Conservation (phyloP, 2,329 filamentous ascomycete genomes). For the Cadophora sp. region DNA sequence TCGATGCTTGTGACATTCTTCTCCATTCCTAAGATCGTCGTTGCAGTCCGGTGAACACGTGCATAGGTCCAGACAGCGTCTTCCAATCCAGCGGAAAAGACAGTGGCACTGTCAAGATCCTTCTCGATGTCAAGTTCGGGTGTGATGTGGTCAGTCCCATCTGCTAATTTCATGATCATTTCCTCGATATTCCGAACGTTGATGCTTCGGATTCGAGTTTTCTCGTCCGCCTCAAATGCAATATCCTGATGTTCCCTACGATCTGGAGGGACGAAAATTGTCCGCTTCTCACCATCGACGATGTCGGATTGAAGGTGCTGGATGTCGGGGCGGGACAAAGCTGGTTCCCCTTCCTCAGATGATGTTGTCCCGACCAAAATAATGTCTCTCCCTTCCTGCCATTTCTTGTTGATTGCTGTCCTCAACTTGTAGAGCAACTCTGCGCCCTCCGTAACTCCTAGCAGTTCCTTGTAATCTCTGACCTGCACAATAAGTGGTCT, state of each 20-base stretch:
- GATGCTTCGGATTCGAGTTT: conserved; percentile 56
- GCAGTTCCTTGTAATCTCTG: conserved; percentile 81
- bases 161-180: conserved; percentile 55
- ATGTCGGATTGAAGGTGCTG: conserved; percentile 50
- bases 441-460: conserved; percentile 70
- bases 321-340: conserved; percentile 50
- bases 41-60: conserved; percentile 65
- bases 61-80: conserved; percentile 64
- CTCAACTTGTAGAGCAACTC: conserved; percentile 74
- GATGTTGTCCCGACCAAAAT: conserved; percentile 82
- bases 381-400: conserved; percentile 73
- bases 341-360: conserved; percentile 54
- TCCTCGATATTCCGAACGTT: conserved; percentile 70
- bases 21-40: conserved; percentile 54
- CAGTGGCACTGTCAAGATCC: conserved; percentile 35
- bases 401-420: conserved; percentile 72
- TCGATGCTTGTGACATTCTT: conserved; percentile 40
- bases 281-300: conserved; percentile 56
- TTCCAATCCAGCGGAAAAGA: conserved; percentile 48
- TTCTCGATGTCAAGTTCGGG: conserved; percentile 38
- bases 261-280: conserved; percentile 59
- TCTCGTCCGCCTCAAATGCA: conserved; percentile 55
- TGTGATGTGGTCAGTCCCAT: conserved; percentile 32
- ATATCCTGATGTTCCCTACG: conserved; percentile 47
- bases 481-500: conserved; percentile 74